Conservation (phyloP, 169 alveolate genomes). For the Hepatocystis sp. region DNA sequence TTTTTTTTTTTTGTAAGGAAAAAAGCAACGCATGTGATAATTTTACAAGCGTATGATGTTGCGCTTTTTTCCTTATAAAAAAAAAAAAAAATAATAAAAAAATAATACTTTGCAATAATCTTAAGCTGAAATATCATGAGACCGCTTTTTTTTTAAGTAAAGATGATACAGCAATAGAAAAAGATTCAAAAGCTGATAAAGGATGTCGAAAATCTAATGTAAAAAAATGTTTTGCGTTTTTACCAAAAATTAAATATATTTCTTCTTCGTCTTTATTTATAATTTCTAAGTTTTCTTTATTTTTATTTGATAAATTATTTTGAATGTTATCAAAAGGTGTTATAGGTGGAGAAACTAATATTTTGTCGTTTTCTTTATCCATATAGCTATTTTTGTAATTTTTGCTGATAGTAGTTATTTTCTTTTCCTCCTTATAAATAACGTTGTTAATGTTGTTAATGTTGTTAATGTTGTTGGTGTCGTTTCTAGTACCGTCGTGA, state of each 20-base stretch:
- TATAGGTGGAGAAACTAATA: conserved; percentile 26
- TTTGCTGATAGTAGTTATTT: too few relatives aligned
- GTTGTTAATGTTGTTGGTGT: too few relatives aligned
- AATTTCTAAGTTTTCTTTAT: conserved; percentile 57
- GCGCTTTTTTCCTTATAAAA: too few relatives aligned
- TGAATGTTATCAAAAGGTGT: conserved; percentile 76
- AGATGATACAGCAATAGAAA: conserved; percentile 81
- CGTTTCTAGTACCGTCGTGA: not conserved
- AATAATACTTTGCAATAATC: too few relatives aligned
- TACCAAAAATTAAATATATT: conserved; percentile 80
- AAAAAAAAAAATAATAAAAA: too few relatives aligned
- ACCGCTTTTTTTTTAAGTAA: conserved; percentile 81
- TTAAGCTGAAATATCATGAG: conserved; percentile 31
- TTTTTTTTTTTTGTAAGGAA: too few relatives aligned
- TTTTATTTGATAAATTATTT: conserved; percentile 45
- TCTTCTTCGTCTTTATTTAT: conserved; percentile 73
- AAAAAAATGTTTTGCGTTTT: conserved; percentile 80
- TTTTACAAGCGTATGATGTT: too few relatives aligned
- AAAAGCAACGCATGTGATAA: too few relatives aligned
- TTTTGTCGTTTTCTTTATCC: too few relatives aligned
- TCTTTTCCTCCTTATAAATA: too few relatives aligned
- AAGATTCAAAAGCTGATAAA: conserved; percentile 82
- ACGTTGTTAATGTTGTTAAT: too few relatives aligned
- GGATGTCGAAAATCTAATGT: conserved; percentile 85
- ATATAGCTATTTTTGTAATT: too few relatives aligned